Conservation (phyloP, 2,329 filamentous ascomycete genomes). For the Colletotrichum spinosum region DNA sequence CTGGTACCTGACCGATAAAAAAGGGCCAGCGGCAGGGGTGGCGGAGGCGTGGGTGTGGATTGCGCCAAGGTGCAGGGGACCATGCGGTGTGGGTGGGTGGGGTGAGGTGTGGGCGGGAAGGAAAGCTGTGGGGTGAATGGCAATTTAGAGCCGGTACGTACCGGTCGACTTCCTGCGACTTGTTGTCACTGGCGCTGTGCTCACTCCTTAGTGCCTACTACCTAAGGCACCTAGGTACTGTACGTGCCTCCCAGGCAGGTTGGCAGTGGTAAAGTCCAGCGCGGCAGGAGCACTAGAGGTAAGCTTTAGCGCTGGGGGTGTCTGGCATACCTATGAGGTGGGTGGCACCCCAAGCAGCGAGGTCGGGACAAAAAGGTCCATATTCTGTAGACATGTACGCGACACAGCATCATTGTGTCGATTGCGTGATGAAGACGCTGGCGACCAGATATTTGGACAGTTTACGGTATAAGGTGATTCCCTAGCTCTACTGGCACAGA, state of each 20-base stretch:
- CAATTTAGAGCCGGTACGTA: neutral
- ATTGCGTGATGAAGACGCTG: conserved; percentile 31
- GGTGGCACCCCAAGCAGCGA: conserved; percentile 21
- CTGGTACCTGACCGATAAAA: conserved; percentile 21
- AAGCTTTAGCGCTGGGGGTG: conserved; percentile 10
- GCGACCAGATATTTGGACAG: neutral
- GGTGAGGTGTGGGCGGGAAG: neutral
- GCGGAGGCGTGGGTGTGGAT: conserved; percentile 28
- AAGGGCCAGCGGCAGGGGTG: conserved; percentile 25
- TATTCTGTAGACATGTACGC: no score
- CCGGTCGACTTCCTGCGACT: no score
- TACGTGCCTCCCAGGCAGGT: neutral
- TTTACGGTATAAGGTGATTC: neutral
- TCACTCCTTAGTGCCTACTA: neutral
- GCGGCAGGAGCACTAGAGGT: neutral
- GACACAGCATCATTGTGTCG: no score
- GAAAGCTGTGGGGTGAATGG: neutral
- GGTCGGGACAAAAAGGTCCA: no score
- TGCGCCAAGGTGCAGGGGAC: neutral
- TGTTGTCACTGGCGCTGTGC: no score
- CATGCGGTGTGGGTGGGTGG: conserved; percentile 14
- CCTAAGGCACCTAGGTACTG: neutral
- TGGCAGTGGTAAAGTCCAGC: no score
- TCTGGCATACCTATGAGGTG: neutral
- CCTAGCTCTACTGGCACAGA: neutral